phyloP scores from a whole-genome alignment of 495 filamentous ascomycete species.

The Talaromyces thailandensis region DNA sequence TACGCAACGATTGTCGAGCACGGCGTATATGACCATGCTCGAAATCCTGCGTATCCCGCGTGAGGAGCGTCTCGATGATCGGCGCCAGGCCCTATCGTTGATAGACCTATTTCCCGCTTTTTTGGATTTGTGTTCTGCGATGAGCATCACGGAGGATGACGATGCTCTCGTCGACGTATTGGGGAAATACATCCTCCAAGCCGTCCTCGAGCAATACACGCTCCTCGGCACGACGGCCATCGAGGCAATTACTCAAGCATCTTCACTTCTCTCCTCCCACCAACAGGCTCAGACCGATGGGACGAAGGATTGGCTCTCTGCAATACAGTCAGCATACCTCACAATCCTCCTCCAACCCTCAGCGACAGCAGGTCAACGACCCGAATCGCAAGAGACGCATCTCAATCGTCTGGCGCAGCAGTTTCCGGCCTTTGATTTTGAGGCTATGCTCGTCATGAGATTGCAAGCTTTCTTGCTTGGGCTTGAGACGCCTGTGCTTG shows the following conservation, averaged over 20 bases:
- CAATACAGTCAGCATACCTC: constrained; percentile 4
- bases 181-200: constrained; percentile 41
- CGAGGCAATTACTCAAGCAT: constrained; percentile 10
- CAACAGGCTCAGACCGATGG: neutral
- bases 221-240: constrained; percentile 16
- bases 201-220: constrained; percentile 37
- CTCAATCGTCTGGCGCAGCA: constrained; percentile 5
- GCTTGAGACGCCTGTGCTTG: constrained; percentile 30
- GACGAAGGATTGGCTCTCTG: neutral
- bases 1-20: constrained; percentile 1
- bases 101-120: constrained; percentile 36
- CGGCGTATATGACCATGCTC: neutral
- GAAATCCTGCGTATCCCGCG: constrained; percentile 1
- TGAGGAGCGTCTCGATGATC: neutral
- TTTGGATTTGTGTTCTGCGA: constrained; percentile 35
- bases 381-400: constrained; percentile 5
- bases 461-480: constrained; percentile 25
- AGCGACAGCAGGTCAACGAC: neutral
- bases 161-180: constrained; percentile 19
- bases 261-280: neutral
- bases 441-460: constrained; percentile 16
- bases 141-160: neutral
- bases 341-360: constrained; percentile 8
- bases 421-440: constrained; percentile 15
- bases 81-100: constrained; percentile 14